These are phyloP conservation scores for Hymenoscyphus infarciens DNA, from an alignment of 2,329 filamentous ascomycete species.

Conservation along the genomic window DNA sequence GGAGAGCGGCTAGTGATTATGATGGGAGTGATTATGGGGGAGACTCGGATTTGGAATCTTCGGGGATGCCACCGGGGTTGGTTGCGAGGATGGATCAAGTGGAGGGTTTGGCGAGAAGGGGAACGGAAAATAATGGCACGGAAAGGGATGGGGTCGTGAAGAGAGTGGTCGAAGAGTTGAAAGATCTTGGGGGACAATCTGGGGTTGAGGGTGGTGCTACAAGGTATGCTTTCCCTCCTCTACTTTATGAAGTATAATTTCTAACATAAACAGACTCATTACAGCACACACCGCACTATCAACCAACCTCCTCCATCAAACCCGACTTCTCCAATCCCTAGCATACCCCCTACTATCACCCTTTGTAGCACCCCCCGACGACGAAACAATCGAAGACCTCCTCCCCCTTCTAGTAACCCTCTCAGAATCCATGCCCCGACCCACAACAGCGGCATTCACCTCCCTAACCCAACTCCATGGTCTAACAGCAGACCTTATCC, in stretches of 20 bases:
- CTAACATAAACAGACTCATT: conserved; percentile 53
- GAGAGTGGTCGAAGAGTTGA: conserved; percentile 65
- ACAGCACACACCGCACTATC: conserved; percentile 72
- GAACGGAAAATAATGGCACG: conserved; percentile 63
- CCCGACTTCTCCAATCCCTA: conserved; percentile 70
- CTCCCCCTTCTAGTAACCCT: conserved; percentile 64
- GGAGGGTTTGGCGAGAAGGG: conserved; percentile 64
- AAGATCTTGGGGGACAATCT: conserved; percentile 69
- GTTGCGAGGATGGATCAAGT: conserved; percentile 69
- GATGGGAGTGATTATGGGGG: conserved; percentile 73
- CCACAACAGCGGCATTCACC: conserved; percentile 57
- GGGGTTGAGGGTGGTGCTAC: conserved; percentile 69
- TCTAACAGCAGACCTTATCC: conserved; percentile 68
- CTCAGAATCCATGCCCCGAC: conserved; percentile 62
- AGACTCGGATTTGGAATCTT: conserved; percentile 65
- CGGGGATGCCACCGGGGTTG: conserved; percentile 64
- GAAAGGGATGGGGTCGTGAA: conserved; percentile 63
- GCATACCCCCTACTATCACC: conserved; percentile 69
- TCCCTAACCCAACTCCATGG: conserved; percentile 67
- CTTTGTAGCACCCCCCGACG: conserved; percentile 57
- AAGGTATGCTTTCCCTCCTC: conserved; percentile 48
- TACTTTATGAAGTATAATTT: not conserved
- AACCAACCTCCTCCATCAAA: conserved; percentile 71
- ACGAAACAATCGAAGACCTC: conserved; percentile 65
- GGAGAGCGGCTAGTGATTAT: conserved; percentile 56